phyloP scores from a whole-genome alignment of 2,329 filamentous ascomycete species.

The Fusarium sp. region DNA sequence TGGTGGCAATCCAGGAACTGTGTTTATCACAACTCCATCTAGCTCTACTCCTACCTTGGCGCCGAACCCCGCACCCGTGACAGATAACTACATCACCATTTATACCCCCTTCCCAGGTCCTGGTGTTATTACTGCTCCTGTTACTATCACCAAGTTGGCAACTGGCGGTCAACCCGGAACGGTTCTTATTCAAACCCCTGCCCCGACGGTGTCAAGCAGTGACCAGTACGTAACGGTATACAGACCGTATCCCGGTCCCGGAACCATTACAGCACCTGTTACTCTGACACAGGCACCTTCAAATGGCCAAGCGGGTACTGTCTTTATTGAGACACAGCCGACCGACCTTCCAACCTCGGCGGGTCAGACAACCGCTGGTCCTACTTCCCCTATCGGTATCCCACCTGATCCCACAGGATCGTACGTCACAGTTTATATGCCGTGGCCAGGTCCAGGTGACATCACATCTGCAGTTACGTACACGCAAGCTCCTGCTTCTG shows the following conservation, averaged over 20 bases:
- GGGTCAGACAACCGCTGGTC: background rate
- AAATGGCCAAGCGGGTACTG: slow-evolving; percentile 29
- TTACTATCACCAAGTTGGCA: slow-evolving; percentile 27
- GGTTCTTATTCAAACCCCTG: slow-evolving; percentile 29
- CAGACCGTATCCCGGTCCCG: slow-evolving; percentile 28
- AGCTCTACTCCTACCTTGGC: background rate
- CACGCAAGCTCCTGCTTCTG: slow-evolving; percentile 21
- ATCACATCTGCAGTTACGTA: slow-evolving; percentile 24
- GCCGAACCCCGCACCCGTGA: background rate
- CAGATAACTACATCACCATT: slow-evolving; percentile 30
- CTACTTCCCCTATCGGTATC: slow-evolving; percentile 10
- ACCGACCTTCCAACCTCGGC: background rate
- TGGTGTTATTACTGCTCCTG: slow-evolving; percentile 16
- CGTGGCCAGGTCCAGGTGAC: slow-evolving; percentile 22
- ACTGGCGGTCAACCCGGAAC: slow-evolving; percentile 26
- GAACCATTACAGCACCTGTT: slow-evolving; percentile 26
- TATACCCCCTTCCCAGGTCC: slow-evolving; percentile 31
- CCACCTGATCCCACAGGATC: slow-evolving; percentile 22
- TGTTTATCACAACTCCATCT: slow-evolving; percentile 29
- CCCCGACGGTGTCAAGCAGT: slow-evolving; percentile 7
- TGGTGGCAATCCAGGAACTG: slow-evolving; percentile 22
- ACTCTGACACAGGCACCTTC: slow-evolving; percentile 29
- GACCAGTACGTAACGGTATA: slow-evolving; percentile 34
- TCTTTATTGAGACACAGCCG: slow-evolving; percentile 33
- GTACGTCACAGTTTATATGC: slow-evolving; percentile 29